Conservation (phyloP, 2,329 filamentous ascomycete genomes). For the Aschersonia sp. region DNA sequence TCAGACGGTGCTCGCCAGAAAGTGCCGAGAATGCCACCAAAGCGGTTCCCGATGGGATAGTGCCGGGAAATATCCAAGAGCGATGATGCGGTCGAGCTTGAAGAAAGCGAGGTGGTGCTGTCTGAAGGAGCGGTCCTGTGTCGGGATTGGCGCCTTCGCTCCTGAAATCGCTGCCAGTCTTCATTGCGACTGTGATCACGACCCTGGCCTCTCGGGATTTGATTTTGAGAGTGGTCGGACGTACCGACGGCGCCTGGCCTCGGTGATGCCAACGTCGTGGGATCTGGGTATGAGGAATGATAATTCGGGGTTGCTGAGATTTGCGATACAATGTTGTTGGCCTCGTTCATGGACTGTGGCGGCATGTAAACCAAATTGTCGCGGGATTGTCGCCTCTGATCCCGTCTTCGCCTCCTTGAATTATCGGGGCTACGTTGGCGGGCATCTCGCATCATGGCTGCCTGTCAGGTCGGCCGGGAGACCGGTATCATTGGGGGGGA, state of each 20-base stretch:
- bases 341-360: constrained; percentile 5
- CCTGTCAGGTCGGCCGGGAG: constrained; percentile 6
- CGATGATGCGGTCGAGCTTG: constrained; percentile 40
- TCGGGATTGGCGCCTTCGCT: constrained; percentile 4
- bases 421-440: constrained; percentile 41
- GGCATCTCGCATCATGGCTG: constrained; percentile 37
- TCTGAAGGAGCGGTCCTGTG: constrained; percentile 14
- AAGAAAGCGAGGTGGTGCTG: constrained; percentile 22
- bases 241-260: not conserved
- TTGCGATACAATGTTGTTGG: not conserved
- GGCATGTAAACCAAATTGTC: constrained; percentile 11
- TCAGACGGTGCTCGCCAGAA: constrained; percentile 51
- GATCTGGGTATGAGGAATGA: constrained; percentile 3
- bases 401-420: constrained; percentile 32
- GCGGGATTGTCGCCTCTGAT: constrained; percentile 17
- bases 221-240: not conserved
- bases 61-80: constrained; percentile 51
- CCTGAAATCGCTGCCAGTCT: constrained; percentile 5
- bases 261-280: constrained; percentile 4
- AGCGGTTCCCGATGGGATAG: constrained; percentile 28
- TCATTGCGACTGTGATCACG: not conserved
- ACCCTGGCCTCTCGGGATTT: not conserved
- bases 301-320: not conserved
- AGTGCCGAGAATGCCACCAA: constrained; percentile 40
- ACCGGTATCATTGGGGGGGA: no score